Base-by-base conservation (phyloP, 2,329 filamentous ascomycete species). In the Ascochyta viciae-villosae region DNA sequence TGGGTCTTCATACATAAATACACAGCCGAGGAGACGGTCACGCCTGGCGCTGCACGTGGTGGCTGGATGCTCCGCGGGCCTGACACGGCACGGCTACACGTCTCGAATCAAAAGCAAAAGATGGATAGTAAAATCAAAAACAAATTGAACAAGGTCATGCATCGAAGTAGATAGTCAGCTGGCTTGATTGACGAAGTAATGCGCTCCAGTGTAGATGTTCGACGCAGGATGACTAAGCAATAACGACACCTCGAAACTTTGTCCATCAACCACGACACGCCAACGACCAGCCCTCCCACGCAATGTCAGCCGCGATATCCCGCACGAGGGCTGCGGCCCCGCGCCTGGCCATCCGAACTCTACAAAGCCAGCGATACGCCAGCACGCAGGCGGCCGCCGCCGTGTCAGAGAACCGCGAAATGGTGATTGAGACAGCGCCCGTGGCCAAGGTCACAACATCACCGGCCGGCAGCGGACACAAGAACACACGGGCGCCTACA, bases 241-340 rank as follows among this genome's bases (percentile, higher is more conserved):
- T 6, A 3, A 37, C 16, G 26, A 29, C 26, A 50, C 39, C 22
- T 57, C 52, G 65, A 69, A 55, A 55, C 64, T 66, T 70, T 70
- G 58, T 56, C 50, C 54, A 62, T 23, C 50, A 43, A 51, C 33
- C 60, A 43, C 51, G 54, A 53, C 50, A 48, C 45, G 44, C 53
- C 54, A n/a, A 46, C 50, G 34, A 44, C 41, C 57, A 58, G 47
- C 65, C 46, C 49, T 57, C 54, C 49, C 57, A 51, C 44, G 52
- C 63, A 67, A 92, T 91, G 82, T 82, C 84, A 64, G 81, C 85
- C 63, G 77, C 83, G 57, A 70, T 83, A 70, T 78, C 85, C 52
- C 77, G 81, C 42, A 73, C 81, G 77, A 87, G 89, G 84, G 89
- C 89, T 60, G 58, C 62, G 27, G 66, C 60, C 48, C 59, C 67